Conservation (phyloP, 768 basidiomycete species). For the Naganishia vishniacii region DNA sequence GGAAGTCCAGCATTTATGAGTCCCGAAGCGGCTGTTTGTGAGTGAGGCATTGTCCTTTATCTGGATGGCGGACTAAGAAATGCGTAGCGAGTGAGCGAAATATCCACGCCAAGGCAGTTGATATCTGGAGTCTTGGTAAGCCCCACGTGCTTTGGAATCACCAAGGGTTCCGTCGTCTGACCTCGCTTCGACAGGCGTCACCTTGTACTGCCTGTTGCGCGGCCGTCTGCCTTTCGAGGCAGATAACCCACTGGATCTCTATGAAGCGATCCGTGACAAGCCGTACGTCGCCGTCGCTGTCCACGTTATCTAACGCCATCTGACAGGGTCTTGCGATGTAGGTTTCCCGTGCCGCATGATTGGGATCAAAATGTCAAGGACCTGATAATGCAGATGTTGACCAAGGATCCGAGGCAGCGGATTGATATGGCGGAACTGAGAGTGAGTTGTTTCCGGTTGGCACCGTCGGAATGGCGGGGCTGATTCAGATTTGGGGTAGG, state of each 20-base stretch:
- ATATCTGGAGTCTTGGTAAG: slow-evolving; percentile 47
- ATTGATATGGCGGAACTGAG: slow-evolving; percentile 39
- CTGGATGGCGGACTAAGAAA: not conserved
- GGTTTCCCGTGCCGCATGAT: slow-evolving; percentile 38
- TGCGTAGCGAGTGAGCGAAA: slow-evolving; percentile 34
- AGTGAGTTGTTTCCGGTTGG: slow-evolving; percentile 30
- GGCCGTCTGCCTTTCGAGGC: slow-evolving; percentile 45
- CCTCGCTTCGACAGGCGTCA: slow-evolving; percentile 37
- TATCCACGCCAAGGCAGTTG: slow-evolving; percentile 44
- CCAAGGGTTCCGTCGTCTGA: too few relatives aligned
- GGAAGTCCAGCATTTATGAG: slow-evolving; percentile 50
- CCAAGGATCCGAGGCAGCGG: slow-evolving; percentile 39
- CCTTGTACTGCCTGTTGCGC: slow-evolving; percentile 48
- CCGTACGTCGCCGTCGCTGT: too few relatives aligned
- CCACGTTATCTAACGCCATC: not conserved
- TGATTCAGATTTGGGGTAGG: slow-evolving; percentile 23
- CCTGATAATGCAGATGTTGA: slow-evolving; percentile 38
- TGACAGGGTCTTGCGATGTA: slow-evolving; percentile 10
- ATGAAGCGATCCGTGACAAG: slow-evolving; percentile 40
- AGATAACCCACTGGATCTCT: slow-evolving; percentile 45
- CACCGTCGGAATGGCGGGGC: not conserved
- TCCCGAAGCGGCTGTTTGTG: slow-evolving; percentile 36
- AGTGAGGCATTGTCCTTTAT: not conserved
- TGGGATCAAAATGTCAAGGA: slow-evolving; percentile 42
- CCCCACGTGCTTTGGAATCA: not conserved